Base-by-base conservation (phyloP, 495 filamentous ascomycete genomes). In the Clohesyomyces aquaticus region DNA sequence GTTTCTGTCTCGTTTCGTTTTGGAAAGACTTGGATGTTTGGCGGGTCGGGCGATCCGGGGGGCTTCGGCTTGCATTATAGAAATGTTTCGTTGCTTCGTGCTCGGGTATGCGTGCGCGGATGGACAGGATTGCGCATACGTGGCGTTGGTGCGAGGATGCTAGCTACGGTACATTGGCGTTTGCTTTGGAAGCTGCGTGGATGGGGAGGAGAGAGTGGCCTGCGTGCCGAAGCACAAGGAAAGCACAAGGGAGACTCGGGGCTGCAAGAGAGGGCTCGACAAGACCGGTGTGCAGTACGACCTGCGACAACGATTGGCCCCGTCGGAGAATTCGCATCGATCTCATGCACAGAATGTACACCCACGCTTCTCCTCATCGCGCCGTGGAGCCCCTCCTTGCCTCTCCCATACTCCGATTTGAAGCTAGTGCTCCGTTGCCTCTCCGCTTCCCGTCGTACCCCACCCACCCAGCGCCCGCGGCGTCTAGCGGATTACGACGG, bases 141-240 rank as follows among this genome's bases (percentile, higher is more conserved):
- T 53, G 59, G 59, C 47, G 59, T 53, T 59, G n/a, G 12, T 50
- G 16, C 47, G 25, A 21, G 14, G 52, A 21, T 23, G 25, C 25
- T 55, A 29, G 4, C 11, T 35, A 14, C 14, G 4, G 18, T 18
- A 18, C 25, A 25, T 3, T 6, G 21, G 28, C n/a, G 27, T 38
- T 38, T 38, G n/a, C n/a, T n/a, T n/a, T n/a, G n/a, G n/a, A n/a
- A n/a, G n/a, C n/a, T n/a, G n/a, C n/a, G n/a, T n/a, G n/a, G n/a
- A 38, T 6, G 32, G 32, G 32, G 14, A 6, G 32, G 32, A 6
- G 32, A 6, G 14, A 14, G 32, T 6, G 32, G 6, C 14, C 14
- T 38, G 32, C 32, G 32, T 38, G 6, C 14, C 32, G 32, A 38
- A 14, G 32, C 32, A 38, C 32, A n/a, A n/a, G n/a, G n/a, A n/a